phyloP scores from a whole-genome alignment of 148 eudicot genomes.

The Pharnaceum exiguum region DNA sequence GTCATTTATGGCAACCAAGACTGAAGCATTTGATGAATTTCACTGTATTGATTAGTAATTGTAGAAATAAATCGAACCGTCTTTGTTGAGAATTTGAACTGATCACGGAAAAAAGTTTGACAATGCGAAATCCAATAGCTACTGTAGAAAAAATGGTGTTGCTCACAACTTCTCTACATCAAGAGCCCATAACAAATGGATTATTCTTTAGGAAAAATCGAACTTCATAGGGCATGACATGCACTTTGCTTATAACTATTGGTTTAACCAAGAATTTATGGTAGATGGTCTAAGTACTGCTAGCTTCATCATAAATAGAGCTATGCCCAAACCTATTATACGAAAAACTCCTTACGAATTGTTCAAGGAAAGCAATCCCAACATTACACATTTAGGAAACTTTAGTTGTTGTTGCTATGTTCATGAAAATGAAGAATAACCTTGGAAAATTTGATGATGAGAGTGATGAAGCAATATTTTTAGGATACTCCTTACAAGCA shows the following conservation, averaged over 20 bases:
- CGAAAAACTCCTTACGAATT: background rate
- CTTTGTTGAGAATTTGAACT: background rate
- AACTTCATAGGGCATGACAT: background rate
- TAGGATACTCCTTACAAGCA: too few relatives aligned
- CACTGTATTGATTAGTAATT: background rate
- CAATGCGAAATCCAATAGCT: background rate
- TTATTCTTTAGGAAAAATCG: too few relatives aligned
- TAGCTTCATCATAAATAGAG: background rate
- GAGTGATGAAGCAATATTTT: slow-evolving; percentile 14
- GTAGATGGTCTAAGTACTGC: background rate
- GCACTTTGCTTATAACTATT: background rate
- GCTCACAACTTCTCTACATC: background rate
- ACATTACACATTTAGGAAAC: background rate
- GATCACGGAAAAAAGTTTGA: background rate
- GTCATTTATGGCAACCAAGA: background rate
- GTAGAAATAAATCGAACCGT: too few relatives aligned
- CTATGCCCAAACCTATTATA: background rate
- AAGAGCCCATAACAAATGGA: background rate
- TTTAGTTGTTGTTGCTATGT: background rate
- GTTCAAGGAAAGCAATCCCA: background rate
- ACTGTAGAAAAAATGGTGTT: background rate
- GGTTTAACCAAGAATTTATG: background rate
- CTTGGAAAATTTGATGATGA: background rate
- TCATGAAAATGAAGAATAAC: background rate
- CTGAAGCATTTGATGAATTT: background rate